phyloP scores from a whole-genome alignment of 192 early-diverging fungal species.

The Borealophlyctis nickersoniae region DNA sequence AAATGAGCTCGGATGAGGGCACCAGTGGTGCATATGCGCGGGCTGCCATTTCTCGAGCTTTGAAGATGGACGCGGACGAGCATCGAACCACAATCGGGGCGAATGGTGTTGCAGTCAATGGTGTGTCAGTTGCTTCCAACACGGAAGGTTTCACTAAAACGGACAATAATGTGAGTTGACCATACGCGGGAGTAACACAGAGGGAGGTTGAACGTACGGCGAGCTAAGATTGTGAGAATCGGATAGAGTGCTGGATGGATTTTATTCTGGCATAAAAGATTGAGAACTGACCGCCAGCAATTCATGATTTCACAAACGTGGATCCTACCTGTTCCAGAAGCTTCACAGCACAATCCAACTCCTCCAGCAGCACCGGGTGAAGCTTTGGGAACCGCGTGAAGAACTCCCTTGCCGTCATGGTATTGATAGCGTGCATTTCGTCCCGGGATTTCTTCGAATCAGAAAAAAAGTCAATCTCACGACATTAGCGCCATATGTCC shows the following conservation, averaged over 20 bases:
- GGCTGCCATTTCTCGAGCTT: constrained; percentile 84
- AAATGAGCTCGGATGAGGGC: constrained; percentile 56
- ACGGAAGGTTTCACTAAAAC: constrained; percentile 36
- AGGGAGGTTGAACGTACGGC: constrained; percentile 29
- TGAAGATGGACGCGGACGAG: constrained; percentile 39
- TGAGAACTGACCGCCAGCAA: neutral
- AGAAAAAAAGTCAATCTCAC: too few relatives aligned
- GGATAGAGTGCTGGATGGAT: constrained; percentile 90
- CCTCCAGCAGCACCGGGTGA: constrained; percentile 69
- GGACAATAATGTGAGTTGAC: neutral
- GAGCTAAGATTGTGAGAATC: constrained; percentile 79
- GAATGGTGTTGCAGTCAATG: constrained; percentile 24
- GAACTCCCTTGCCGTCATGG: constrained; percentile 84
- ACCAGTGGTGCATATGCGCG: constrained; percentile 77
- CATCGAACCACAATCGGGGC: constrained; percentile 27
- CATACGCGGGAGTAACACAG: constrained; percentile 6
- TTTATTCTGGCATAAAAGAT: constrained; percentile 26
- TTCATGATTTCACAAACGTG: neutral
- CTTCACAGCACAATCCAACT: constrained; percentile 69
- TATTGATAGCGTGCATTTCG: constrained; percentile 67
- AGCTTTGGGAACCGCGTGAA: constrained; percentile 83
- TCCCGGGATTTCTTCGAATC: constrained; percentile 57
- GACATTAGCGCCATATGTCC: neutral
- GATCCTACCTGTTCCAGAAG: constrained; percentile 39
- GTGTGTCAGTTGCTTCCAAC: constrained; percentile 23